Evolutionary conservation across 2,329 filamentous ascomycete genomes (phyloP).

Genomic region (Didymella lethalis): DNA sequence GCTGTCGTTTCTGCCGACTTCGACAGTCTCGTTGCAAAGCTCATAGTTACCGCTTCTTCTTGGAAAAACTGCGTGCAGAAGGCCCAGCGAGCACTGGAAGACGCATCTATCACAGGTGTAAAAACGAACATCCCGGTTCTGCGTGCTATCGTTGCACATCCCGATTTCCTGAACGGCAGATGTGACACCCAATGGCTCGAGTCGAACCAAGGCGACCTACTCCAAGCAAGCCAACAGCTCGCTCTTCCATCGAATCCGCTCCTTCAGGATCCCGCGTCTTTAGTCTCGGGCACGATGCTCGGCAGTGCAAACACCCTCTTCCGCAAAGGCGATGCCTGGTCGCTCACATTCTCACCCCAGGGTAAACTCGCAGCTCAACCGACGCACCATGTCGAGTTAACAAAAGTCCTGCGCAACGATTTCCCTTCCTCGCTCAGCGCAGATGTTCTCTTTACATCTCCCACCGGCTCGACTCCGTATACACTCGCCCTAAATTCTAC

Average conservation of each 20-base stretch:
- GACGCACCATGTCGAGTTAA: constrained; percentile 63
- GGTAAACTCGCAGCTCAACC: constrained; percentile 18
- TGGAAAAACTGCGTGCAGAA: constrained; percentile 64
- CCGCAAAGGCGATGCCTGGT: constrained; percentile 67
- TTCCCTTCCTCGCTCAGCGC: constrained; percentile 65
- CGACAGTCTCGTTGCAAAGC: constrained; percentile 67
- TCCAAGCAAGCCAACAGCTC: constrained; percentile 39
- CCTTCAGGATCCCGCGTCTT: neutral
- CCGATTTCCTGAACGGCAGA: constrained; percentile 57
- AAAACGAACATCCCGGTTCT: constrained; percentile 66
- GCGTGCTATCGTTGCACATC: constrained; percentile 60
- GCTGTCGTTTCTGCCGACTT: constrained; percentile 63
- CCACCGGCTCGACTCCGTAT: constrained; percentile 54
- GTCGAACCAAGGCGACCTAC: constrained; percentile 53
- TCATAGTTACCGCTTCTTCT: constrained; percentile 63
- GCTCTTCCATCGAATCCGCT: constrained; percentile 10
- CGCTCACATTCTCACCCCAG: constrained; percentile 56
- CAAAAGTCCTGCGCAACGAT: constrained; percentile 65
- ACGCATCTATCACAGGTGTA: constrained; percentile 64
- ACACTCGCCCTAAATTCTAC: constrained; percentile 57
- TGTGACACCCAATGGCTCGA: constrained; percentile 68
- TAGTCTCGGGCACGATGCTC: constrained; percentile 17
- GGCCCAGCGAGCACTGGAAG: constrained; percentile 62
- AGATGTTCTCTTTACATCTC: constrained; percentile 60
- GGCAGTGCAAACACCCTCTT: constrained; percentile 56